These are phyloP conservation scores for Xylariaceae sp. DNA, from an alignment of 2,329 filamentous ascomycete species.

Conservation along the genomic window DNA sequence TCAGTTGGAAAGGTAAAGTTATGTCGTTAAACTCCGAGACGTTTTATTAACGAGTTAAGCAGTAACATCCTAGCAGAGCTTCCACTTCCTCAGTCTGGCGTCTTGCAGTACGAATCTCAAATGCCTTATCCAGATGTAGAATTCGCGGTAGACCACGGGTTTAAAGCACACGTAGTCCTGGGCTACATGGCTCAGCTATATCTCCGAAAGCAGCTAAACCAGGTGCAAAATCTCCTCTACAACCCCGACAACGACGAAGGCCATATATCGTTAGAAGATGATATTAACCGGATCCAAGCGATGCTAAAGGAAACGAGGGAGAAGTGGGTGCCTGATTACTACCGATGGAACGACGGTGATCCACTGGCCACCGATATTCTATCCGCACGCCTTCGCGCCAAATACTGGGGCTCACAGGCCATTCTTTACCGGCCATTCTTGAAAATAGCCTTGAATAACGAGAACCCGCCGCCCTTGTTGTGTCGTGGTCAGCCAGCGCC, in stretches of 20 bases:
- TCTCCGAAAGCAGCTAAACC: conserved; percentile 60
- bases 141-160: conserved; percentile 37
- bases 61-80: conserved; percentile 92
- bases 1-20: conserved; percentile 74
- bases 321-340: conserved; percentile 46
- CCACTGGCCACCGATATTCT: conserved; percentile 73
- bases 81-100: conserved; percentile 55
- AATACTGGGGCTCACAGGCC: conserved; percentile 89
- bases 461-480: conserved; percentile 16
- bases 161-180: conserved; percentile 46
- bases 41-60: conserved; percentile 11
- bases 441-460: conserved; percentile 47
- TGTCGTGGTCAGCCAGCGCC: conserved; percentile 10
- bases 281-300: conserved; percentile 43
- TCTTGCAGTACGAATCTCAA: conserved; percentile 55
- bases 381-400: conserved; percentile 77
- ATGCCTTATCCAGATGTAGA: conserved; percentile 63
- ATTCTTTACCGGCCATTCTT: conserved; percentile 82
- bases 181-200: conserved; percentile 62
- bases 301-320: conserved; percentile 38
- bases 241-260: conserved; percentile 31
- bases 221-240: conserved; percentile 56
- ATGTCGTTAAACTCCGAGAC: neutral
- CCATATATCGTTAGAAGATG: conserved; percentile 26
- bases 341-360: conserved; percentile 61